Conservation (phyloP, 2,329 filamentous ascomycete species). For the Hypoxylon rubiginosum region DNA sequence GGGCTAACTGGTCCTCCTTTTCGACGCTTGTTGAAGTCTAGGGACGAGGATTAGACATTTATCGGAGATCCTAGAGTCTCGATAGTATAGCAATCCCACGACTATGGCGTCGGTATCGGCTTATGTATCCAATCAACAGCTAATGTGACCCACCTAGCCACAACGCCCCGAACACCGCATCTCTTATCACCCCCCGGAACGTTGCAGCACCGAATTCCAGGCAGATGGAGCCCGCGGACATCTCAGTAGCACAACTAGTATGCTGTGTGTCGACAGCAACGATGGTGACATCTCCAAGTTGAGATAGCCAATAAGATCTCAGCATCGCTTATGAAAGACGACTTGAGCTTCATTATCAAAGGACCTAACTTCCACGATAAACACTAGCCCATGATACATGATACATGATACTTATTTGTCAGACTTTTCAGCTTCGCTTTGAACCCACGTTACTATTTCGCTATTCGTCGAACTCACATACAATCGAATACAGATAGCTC, state of each 20-base stretch:
- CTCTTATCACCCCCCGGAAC: slow-evolving; percentile 37
- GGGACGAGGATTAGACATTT: not conserved
- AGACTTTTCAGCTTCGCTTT: not conserved
- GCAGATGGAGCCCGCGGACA: slow-evolving; percentile 21
- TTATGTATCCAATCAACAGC: slow-evolving; percentile 38
- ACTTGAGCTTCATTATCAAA: not conserved
- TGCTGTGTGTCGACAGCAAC: slow-evolving; percentile 33
- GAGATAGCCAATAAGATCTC: slow-evolving; percentile 5
- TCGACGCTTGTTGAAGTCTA: not conserved
- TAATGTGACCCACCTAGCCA: slow-evolving; percentile 37
- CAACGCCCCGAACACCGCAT: slow-evolving; percentile 36
- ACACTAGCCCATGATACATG: not conserved
- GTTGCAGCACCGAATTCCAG: slow-evolving; percentile 42
- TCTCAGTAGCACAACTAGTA: slow-evolving; percentile 34
- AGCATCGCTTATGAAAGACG: not conserved
- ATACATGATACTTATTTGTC: not conserved
- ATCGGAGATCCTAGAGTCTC: not conserved
- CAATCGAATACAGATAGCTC: not conserved
- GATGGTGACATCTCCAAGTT: slow-evolving; percentile 22
- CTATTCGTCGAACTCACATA: not conserved
- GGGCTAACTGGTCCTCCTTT: not conserved
- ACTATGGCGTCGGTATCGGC: slow-evolving; percentile 34
- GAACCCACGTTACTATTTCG: not conserved
- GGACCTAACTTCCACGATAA: not conserved
- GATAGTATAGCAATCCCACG: slow-evolving; percentile 24